Evolutionary conservation across 176 grass and related monocot species (phyloP).

Genomic region (Juncus inflexus): DNA sequence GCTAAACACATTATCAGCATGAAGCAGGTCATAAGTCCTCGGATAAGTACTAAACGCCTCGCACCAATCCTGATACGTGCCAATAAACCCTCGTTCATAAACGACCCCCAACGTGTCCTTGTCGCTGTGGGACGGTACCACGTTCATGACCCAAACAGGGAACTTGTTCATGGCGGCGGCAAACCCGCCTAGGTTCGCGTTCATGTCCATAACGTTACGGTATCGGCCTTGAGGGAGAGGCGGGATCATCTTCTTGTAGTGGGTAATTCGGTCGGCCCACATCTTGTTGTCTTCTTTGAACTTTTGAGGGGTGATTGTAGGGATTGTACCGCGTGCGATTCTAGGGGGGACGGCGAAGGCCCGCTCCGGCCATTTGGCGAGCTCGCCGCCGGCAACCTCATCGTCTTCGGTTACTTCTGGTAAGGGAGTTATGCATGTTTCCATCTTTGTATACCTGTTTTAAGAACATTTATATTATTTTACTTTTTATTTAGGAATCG

Average conservation of each 20-base stretch:
- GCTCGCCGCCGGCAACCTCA: conserved; percentile 61
- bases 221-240: conserved; percentile 59
- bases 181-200: conserved; percentile 77
- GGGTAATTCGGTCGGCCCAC: conserved; percentile 59
- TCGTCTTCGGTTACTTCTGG: conserved; percentile 67
- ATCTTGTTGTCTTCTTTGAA: conserved; percentile 82
- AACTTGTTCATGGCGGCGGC: conserved; percentile 63
- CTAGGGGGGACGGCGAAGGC: conserved; percentile 72
- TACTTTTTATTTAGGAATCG: neutral
- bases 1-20: conserved; percentile 85
- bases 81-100: conserved; percentile 81
- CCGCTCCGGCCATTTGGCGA: conserved; percentile 76
- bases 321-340: conserved; percentile 68
- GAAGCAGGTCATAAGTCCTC: conserved; percentile 92
- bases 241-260: conserved; percentile 58
- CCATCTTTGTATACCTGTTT: conserved; percentile 80
- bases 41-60: conserved; percentile 95
- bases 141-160: conserved; percentile 91
- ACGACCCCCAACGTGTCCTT: conserved; percentile 72
- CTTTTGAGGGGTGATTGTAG: conserved; percentile 53
- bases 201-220: conserved; percentile 98
- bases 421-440: conserved; percentile 80
- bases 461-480: conserved; percentile 7
- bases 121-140: conserved; percentile 55
- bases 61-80: conserved; percentile 97